phyloP scores from a whole-genome alignment of 495 filamentous ascomycete genomes.

The Aspergillus homomorphus region DNA sequence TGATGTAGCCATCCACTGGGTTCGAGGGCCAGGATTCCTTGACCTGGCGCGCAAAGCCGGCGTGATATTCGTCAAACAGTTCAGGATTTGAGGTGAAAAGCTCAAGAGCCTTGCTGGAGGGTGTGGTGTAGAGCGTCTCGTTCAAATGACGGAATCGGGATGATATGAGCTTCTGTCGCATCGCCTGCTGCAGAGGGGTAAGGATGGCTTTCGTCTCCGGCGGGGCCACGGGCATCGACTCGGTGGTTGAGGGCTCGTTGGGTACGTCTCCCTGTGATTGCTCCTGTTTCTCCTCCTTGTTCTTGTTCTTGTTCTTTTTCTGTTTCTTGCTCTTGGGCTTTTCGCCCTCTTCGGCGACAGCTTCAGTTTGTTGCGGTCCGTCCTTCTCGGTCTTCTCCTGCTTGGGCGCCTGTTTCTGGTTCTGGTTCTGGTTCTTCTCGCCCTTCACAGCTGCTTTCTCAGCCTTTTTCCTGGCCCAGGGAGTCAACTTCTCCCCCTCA shows the following conservation, averaged over 20 bases:
- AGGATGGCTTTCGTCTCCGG: slow-evolving; percentile 52
- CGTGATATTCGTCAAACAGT: slow-evolving; percentile 91
- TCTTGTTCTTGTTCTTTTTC: slow-evolving; percentile 40
- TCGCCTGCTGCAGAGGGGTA: slow-evolving; percentile 86
- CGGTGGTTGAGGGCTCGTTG: slow-evolving; percentile 23
- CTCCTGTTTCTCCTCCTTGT: slow-evolving; percentile 31
- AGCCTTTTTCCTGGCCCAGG: slow-evolving; percentile 22
- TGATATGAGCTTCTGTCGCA: slow-evolving; percentile 88
- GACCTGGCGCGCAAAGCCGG: slow-evolving; percentile 91
- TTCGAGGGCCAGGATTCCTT: slow-evolving; percentile 89
- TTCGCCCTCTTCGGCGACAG: slow-evolving; percentile 10
- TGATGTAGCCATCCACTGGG: slow-evolving; percentile 80
- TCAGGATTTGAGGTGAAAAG: slow-evolving; percentile 80
- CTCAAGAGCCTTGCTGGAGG: slow-evolving; percentile 70
- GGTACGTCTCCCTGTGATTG: slow-evolving; percentile 19
- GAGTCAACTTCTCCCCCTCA: slow-evolving; percentile 52
- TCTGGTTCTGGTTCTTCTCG: slow-evolving; percentile 34
- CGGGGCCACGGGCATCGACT: slow-evolving; percentile 28
- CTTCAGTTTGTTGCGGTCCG: not conserved
- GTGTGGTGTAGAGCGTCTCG: slow-evolving; percentile 89
- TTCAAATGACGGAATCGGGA: slow-evolving; percentile 97
- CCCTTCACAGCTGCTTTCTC: slow-evolving; percentile 45
- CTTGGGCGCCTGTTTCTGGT: slow-evolving; percentile 20
- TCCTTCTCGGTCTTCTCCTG: slow-evolving; percentile 23
- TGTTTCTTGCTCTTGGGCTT: slow-evolving; percentile 29